Conservation (phyloP, 2,329 filamentous ascomycete species). For the Simplicillium aogashimaense region DNA sequence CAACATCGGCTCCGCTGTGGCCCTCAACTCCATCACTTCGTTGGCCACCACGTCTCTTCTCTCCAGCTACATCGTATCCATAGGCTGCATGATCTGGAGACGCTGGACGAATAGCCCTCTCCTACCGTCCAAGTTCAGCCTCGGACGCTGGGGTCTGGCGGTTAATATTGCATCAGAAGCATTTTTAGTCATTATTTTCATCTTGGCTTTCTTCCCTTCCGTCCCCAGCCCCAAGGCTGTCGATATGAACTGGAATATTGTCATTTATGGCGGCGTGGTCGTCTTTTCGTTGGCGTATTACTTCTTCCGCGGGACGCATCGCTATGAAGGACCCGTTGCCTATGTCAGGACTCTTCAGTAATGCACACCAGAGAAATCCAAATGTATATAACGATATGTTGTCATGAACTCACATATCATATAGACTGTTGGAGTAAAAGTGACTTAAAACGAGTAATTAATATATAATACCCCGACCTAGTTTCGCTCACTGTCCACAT, state of each 20-base stretch:
- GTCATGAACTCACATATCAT: too few species aligned
- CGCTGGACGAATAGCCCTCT: conserved; percentile 21
- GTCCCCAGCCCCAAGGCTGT: conserved; percentile 20
- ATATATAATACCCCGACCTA: too few species aligned
- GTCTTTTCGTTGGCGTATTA: conserved; percentile 29
- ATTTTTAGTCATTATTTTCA: conserved; percentile 33
- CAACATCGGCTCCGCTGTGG: conserved; percentile 39
- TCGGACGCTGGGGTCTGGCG: conserved; percentile 29
- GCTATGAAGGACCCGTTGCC: conserved; percentile 7
- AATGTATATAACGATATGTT: too few species aligned
- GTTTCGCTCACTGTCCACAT: too few species aligned
- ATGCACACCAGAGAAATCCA: too few species aligned
- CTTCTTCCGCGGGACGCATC: conserved; percentile 14
- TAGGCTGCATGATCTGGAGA: conserved; percentile 31
- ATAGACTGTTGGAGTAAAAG: too few species aligned
- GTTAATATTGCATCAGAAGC: conserved; percentile 31
- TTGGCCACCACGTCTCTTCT: conserved; percentile 39
- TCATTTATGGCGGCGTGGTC: conserved; percentile 30
- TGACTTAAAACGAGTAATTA: too few species aligned
- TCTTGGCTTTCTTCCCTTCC: conserved; percentile 39
- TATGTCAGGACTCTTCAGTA: conserved; percentile 5
- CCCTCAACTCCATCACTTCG: conserved; percentile 44
- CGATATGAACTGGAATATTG: conserved; percentile 40
- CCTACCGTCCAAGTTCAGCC: conserved; percentile 13
- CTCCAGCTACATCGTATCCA: conserved; percentile 39